These are phyloP conservation scores for Suillus weaverae DNA, from an alignment of 768 basidiomycete genomes.

Conservation along the genomic window DNA sequence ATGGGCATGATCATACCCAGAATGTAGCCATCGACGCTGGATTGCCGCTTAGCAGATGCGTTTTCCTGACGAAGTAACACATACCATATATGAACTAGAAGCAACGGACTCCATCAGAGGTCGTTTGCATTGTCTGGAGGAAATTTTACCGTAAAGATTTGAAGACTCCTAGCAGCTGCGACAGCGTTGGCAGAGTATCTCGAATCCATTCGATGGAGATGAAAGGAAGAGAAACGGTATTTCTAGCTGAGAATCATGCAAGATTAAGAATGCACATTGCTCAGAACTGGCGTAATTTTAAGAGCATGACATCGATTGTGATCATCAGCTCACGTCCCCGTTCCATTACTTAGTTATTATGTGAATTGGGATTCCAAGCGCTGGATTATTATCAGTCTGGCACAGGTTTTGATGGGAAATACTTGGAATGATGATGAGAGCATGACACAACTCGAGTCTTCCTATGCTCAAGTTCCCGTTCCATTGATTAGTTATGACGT, in stretches of 20 bases:
- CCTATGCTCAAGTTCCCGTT: not conserved
- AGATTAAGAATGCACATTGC: not conserved
- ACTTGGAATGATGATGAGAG: not conserved
- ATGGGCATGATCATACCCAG: not conserved
- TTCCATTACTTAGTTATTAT: not conserved
- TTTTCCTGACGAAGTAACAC: not conserved
- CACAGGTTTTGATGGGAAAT: no score
- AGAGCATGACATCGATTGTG: not conserved
- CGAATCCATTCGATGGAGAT: not conserved
- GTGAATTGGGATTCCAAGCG: not conserved
- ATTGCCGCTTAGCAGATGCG: not conserved
- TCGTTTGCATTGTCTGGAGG: not conserved
- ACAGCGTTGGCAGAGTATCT: not conserved
- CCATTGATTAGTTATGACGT: not conserved
- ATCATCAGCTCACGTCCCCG: not conserved
- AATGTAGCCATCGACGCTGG: constrained; percentile 7
- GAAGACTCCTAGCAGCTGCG: not conserved
- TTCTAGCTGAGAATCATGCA: not conserved
- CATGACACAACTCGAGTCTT: not conserved
- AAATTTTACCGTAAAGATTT: not conserved
- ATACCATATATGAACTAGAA: not conserved
- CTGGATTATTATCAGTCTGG: not conserved
- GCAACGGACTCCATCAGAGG: not conserved
- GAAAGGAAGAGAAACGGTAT: not conserved
- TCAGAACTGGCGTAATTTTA: not conserved